Conservation (phyloP, 345 rosid genomes). For the Litchi chinensis region DNA sequence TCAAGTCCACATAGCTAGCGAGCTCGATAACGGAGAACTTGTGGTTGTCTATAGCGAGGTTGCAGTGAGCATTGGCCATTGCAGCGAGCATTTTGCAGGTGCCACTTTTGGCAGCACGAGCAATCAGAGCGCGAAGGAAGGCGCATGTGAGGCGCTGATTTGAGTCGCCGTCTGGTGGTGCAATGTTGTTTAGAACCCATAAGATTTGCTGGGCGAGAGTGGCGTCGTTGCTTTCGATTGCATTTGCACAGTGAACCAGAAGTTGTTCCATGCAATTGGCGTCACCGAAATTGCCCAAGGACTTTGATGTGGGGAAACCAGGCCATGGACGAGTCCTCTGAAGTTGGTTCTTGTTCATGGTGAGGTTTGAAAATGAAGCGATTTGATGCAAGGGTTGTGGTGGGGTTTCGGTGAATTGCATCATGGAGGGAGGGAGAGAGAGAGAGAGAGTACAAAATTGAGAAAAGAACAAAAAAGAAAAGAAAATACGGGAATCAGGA, state of each 20-base stretch:
- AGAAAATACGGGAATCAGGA: slow-evolving; percentile 29
- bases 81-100: slow-evolving; percentile 65
- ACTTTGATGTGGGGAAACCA: slow-evolving; percentile 59
- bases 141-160: slow-evolving; percentile 76
- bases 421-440: slow-evolving; percentile 28
- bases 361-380: slow-evolving; percentile 26
- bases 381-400: slow-evolving; percentile 41
- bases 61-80: slow-evolving; percentile 41
- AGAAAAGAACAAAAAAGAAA: slow-evolving; percentile 10
- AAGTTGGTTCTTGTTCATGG: slow-evolving; percentile 51
- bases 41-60: slow-evolving; percentile 49
- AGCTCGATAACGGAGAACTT: slow-evolving; percentile 79
- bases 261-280: slow-evolving; percentile 91
- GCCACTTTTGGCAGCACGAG: slow-evolving; percentile 71
- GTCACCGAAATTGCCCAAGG: slow-evolving; percentile 57
- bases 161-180: slow-evolving; percentile 81
- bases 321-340: slow-evolving; percentile 68
- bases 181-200: slow-evolving; percentile 90
- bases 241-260: slow-evolving; percentile 84
- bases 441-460: not conserved
- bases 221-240: slow-evolving; percentile 79
- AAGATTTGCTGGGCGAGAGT: slow-evolving; percentile 87
- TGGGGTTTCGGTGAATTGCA: slow-evolving; percentile 73
- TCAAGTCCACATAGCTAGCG: slow-evolving; percentile 80
- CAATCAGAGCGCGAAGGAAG: slow-evolving; percentile 74